phyloP scores from a whole-genome alignment of 306 rosid genomes.

The Echinosophora koreensis region DNA sequence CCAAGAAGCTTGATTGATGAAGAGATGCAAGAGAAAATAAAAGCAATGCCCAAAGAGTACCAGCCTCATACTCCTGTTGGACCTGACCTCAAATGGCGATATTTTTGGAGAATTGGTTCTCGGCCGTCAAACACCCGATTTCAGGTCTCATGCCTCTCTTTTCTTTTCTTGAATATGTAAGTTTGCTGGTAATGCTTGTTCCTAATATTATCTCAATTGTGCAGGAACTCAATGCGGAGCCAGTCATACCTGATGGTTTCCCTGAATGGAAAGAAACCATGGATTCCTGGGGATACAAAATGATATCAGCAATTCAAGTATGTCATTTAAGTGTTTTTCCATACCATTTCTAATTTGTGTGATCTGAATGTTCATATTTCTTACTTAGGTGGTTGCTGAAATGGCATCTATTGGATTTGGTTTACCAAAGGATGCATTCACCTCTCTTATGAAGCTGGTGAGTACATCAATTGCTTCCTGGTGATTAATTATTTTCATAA shows the following conservation, averaged over 20 bases:
- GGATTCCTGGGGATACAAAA: constrained; percentile 95
- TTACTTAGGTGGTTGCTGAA: constrained; percentile 85
- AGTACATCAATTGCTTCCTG: constrained; percentile 28
- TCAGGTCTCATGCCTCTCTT: constrained; percentile 64
- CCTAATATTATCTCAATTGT: constrained; percentile 38
- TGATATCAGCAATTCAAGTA: constrained; percentile 86
- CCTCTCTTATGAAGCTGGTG: constrained; percentile 95
- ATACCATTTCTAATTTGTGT: constrained; percentile 13
- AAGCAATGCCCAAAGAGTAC: too few relatives aligned
- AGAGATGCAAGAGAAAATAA: too few relatives aligned
- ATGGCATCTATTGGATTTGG: constrained; percentile 98
- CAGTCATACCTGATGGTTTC: constrained; percentile 90
- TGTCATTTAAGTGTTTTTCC: constrained; percentile 38
- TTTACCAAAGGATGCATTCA: constrained; percentile 89
- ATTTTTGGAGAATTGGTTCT: constrained; percentile 96
- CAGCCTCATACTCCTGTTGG: too few relatives aligned
- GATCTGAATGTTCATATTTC: constrained; percentile 35
- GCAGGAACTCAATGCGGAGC: constrained; percentile 93
- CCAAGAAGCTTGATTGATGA: too few relatives aligned
- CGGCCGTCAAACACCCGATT: constrained; percentile 80
- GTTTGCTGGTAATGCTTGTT: constrained; percentile 11
- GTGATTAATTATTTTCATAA: not conserved
- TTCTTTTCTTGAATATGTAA: not conserved
- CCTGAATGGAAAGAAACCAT: constrained; percentile 91
- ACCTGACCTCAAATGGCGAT: too few relatives aligned